Conservation (phyloP, 2,329 filamentous ascomycete species). For the Claviceps sp. region DNA sequence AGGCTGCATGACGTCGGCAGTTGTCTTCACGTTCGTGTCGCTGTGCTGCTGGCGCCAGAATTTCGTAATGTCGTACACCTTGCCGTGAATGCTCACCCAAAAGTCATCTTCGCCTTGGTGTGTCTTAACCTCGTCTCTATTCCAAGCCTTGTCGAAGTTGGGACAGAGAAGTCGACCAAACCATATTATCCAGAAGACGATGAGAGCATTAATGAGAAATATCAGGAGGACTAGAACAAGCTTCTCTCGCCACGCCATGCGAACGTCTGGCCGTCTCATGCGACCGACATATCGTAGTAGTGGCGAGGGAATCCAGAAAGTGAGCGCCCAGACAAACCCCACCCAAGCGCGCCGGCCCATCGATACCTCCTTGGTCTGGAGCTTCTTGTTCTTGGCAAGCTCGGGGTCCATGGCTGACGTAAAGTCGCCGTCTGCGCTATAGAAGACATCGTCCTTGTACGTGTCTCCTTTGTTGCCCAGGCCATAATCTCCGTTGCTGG, state of each 20-base stretch:
- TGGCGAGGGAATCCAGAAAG: conserved; percentile 90
- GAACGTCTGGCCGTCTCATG: conserved; percentile 94
- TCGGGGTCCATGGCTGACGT: conserved; percentile 62
- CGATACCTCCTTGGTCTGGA: conserved; percentile 56
- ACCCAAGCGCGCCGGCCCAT: conserved; percentile 64
- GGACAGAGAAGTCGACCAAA: conserved; percentile 82
- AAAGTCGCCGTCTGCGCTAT: conserved; percentile 56
- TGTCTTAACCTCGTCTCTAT: conserved; percentile 48
- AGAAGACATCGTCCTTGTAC: conserved; percentile 59
- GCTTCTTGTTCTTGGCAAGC: conserved; percentile 59
- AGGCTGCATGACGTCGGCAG: conserved; percentile 53
- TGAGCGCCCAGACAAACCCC: conserved; percentile 67
- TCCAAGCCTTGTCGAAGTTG: conserved; percentile 85
- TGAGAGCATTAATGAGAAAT: conserved; percentile 60
- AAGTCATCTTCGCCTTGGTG: conserved; percentile 67
- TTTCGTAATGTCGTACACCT: conserved; percentile 82
- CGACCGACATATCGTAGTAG: conserved; percentile 68
- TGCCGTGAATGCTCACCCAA: conserved; percentile 76
- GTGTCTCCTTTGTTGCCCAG: conserved; percentile 77
- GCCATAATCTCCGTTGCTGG: conserved; percentile 67
- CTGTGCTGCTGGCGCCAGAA: conserved; percentile 82
- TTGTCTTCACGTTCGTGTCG: conserved; percentile 50
- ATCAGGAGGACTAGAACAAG: conserved; percentile 72
- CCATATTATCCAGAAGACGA: conserved; percentile 85
- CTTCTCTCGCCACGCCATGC: conserved; percentile 96